A percentile compares a stretch with the other conserved stretches of the same genome.
Conservation (phyloP, 495 filamentous ascomycete genomes). For the Tuber melanosporum region DNA sequence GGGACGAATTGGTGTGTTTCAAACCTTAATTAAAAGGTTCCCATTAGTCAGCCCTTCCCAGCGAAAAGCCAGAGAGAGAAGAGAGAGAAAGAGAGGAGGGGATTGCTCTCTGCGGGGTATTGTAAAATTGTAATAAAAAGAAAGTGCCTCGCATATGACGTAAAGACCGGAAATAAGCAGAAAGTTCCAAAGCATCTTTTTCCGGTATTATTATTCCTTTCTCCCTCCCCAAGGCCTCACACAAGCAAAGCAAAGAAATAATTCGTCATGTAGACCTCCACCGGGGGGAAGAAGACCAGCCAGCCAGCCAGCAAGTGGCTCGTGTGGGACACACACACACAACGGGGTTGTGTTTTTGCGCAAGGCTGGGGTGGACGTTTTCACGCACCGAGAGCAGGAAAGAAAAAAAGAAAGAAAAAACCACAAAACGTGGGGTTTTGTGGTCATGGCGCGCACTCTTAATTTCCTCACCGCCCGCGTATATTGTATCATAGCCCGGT, state of each 20-base stretch:
- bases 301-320: background rate
- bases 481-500: background rate
- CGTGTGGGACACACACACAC: background rate
- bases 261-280: background rate
- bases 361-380: background rate
- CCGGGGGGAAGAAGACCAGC: too few relatives aligned
- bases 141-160: constrained; percentile 1
- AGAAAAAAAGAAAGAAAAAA: background rate
- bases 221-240: background rate
- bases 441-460: background rate
- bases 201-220: background rate
- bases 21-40: background rate
- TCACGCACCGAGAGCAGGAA: background rate
- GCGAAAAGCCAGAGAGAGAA: too few relatives aligned
- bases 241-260: background rate
- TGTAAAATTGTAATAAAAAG: background rate
- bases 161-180: background rate
- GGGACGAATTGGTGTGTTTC: background rate
- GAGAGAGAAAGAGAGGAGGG: background rate
- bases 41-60: background rate
- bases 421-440: background rate
- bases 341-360: background rate
- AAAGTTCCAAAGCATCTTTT: background rate
- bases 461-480: background rate
- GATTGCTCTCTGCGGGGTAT: background rate